Evolutionary conservation across 2,329 filamentous ascomycete species (phyloP).

Genomic region (Allantophomopsis cytisporea): DNA sequence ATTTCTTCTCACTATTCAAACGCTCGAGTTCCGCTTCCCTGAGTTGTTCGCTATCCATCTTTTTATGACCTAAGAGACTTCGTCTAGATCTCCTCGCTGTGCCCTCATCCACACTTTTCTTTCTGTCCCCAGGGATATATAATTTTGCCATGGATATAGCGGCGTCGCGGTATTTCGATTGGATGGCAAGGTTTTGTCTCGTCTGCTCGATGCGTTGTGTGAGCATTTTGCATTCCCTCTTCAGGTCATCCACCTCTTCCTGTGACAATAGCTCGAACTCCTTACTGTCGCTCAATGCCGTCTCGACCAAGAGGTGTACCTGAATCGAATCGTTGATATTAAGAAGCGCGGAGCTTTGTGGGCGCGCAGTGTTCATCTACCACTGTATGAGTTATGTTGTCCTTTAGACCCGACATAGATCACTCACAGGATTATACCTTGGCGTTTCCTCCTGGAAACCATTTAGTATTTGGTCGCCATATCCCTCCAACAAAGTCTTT

Average conservation of each 20-base stretch:
- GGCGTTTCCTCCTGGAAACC: constrained; percentile 39
- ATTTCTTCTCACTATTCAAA: constrained; percentile 61
- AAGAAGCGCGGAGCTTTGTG: constrained; percentile 41
- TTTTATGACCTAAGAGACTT: constrained; percentile 30
- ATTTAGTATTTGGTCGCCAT: constrained; percentile 38
- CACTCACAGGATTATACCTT: constrained; percentile 40
- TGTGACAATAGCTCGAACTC: constrained; percentile 76
- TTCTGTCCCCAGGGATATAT: constrained; percentile 50
- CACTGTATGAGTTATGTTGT: constrained; percentile 4
- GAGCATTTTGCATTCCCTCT: constrained; percentile 69
- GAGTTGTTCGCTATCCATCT: constrained; percentile 23
- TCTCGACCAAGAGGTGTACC: constrained; percentile 87
- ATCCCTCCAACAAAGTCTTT: constrained; percentile 43
- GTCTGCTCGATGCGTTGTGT: constrained; percentile 69
- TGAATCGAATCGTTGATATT: constrained; percentile 63
- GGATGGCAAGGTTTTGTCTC: constrained; percentile 71
- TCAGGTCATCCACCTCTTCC: constrained; percentile 82
- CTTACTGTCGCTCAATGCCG: constrained; percentile 78
- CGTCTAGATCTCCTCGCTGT: constrained; percentile 29
- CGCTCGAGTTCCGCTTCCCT: constrained; percentile 61
- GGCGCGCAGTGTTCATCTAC: constrained; percentile 35
- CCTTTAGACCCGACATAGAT: not conserved
- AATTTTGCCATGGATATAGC: constrained; percentile 75
- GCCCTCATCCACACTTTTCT: constrained; percentile 34
- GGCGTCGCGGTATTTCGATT: constrained; percentile 90